A percentile compares a stretch with the other conserved stretches of the same genome.
phyloP scores from a whole-genome alignment of 331 rosid species.

The Prunus yedoensis region DNA sequence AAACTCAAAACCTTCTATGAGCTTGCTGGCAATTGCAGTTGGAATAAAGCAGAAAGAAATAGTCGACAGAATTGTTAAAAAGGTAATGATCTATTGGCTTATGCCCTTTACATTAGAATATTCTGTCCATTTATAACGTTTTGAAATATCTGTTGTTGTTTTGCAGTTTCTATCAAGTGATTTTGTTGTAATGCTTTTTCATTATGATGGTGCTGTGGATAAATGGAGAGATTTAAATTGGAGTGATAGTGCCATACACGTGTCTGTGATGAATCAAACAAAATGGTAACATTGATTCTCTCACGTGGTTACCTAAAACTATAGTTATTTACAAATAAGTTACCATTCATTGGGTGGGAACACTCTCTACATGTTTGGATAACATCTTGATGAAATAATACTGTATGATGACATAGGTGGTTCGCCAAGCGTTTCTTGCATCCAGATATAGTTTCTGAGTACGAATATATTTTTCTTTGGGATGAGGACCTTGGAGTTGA shows the following conservation, averaged over 20 bases:
- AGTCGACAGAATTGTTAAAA: constrained; percentile 65
- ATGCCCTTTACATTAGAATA: neutral
- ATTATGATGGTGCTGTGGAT: constrained; percentile 52
- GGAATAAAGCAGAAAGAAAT: constrained; percentile 79
- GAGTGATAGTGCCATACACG: constrained; percentile 44
- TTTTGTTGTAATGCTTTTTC: constrained; percentile 51
- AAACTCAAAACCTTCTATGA: constrained; percentile 42
- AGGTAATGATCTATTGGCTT: constrained; percentile 45
- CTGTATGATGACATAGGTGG: constrained; percentile 36
- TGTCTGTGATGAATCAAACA: constrained; percentile 50
- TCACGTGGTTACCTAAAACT: neutral
- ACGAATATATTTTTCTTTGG: constrained; percentile 45
- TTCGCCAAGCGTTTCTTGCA: constrained; percentile 51
- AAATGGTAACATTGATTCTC: constrained; percentile 36
- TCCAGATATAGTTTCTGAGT: constrained; percentile 43
- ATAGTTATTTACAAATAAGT: neutral
- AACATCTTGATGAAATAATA: neutral
- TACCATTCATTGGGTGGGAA: neutral
- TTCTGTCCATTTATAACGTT: constrained; percentile 2
- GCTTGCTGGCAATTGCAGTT: constrained; percentile 80
- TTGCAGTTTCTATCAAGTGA: constrained; percentile 44
- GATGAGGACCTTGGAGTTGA: constrained; percentile 58
- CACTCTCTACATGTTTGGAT: neutral
- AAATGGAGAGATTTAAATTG: constrained; percentile 47
- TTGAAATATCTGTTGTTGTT: neutral